phyloP scores from a whole-genome alignment of 2,329 filamentous ascomycete species.

The Talaromyces funiculosus region DNA sequence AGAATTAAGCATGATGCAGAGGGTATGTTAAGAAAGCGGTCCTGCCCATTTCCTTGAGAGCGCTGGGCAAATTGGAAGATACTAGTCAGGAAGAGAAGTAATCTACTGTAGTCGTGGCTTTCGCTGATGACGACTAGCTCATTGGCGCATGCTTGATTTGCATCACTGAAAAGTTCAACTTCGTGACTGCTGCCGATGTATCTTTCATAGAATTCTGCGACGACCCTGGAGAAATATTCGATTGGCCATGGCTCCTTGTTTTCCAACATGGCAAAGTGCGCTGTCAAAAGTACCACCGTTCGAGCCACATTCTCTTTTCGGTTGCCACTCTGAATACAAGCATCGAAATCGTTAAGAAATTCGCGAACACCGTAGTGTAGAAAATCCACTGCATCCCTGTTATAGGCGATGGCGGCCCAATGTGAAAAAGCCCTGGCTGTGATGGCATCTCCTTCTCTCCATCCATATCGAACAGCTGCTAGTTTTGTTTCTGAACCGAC shows the following conservation, averaged over 20 bases:
- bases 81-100: background rate
- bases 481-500: background rate
- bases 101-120: background rate
- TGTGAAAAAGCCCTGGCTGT: background rate
- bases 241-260: background rate
- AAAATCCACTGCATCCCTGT: background rate
- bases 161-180: background rate
- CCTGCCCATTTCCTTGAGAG: background rate
- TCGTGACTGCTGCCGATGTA: background rate
- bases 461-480: background rate
- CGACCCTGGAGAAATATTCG: background rate
- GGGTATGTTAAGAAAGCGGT: background rate
- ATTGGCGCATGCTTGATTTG: background rate
- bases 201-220: background rate
- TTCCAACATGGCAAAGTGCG: background rate
- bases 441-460: background rate
- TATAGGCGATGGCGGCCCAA: background rate
- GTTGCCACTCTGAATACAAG: background rate
- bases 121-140: background rate
- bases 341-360: background rate
- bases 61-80: background rate
- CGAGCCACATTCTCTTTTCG: background rate
- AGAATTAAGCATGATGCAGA: background rate
- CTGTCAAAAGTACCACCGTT: background rate
- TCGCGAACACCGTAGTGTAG: background rate